Evolutionary conservation across 805 yeast genomes (phyloP), one percentile per base, ranked within the genome.

Genomic region (Sporopachydermia lactativora): DNA sequence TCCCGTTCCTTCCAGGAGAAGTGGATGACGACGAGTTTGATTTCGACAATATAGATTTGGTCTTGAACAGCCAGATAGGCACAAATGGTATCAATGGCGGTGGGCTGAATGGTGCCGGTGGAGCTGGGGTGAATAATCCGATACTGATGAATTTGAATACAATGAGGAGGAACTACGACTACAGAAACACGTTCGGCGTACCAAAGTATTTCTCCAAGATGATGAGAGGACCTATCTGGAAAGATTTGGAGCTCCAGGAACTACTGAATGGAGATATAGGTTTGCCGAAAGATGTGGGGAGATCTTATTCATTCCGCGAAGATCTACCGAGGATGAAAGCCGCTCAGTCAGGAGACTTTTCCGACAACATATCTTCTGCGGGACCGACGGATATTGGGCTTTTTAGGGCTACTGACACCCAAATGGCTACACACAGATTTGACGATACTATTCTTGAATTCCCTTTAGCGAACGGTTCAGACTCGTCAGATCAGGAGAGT

Each of bases 81-180:
- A n/a, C 13, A 24, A n/a, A n/a, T 24, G 31, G 31, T 8, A n/a
- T 24, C n/a, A 24, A 24, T 24, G 31, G 31, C 8, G 31, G 31
- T 8, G 31, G 13, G 8, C 13, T 8, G 31, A 24, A 24, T 24
- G 31, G 31, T 8, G n/a, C 8, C n/a, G n/a, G n/a, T 24, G 31
- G 31, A 24, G 31, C 31, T 8, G 31, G 31, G n/a, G 31, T 24
- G 13, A 24, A 24, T 24, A 24, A 24, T 24, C 31, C 31, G n/a
- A 24, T 24, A n/a, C 31, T 24, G n/a, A n/a, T 24, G 31, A 24
- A 24, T 24, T 24, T 24, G n/a, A 24, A 24, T 24, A 8, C 31
- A 24, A 24, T 24, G 31, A 24, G 31, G 31, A 24, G n/a, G n/a
- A 24, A 24, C 31, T 24, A 24, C 31, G n/a, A 24, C 31, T 24